Conservation (phyloP, 2,329 filamentous ascomycete genomes). For the Blastomyces percursus region DNA sequence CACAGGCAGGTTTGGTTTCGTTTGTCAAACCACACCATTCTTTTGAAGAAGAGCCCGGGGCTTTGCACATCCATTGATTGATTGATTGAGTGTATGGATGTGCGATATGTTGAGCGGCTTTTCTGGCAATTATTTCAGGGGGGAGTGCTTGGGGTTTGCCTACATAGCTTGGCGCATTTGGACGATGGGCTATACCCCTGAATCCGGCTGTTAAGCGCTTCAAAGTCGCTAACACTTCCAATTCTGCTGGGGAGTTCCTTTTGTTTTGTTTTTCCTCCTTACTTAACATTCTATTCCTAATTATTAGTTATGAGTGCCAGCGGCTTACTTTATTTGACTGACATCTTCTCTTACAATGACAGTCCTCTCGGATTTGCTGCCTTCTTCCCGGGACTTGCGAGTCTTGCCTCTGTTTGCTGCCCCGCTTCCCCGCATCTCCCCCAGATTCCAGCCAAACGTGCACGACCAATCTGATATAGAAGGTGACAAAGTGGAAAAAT, state of each 20-base stretch:
- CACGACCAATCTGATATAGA: not conserved
- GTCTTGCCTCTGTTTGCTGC: slow-evolving; percentile 39
- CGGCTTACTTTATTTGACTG: not conserved
- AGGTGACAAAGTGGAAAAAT: slow-evolving; percentile 16
- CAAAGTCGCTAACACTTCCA: not conserved
- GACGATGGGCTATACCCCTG: not conserved
- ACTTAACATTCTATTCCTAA: not conserved
- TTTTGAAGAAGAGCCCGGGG: not conserved
- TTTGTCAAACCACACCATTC: not conserved
- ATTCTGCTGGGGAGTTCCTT: not conserved
- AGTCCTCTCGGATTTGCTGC: slow-evolving; percentile 9
- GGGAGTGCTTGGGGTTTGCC: too few species aligned
- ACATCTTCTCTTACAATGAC: slow-evolving; percentile 6
- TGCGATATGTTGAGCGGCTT: not conserved
- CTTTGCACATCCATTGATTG: not conserved
- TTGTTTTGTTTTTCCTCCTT: not conserved
- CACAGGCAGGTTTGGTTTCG: not conserved
- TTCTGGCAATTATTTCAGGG: not conserved
- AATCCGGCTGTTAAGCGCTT: not conserved
- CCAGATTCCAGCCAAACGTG: slow-evolving; percentile 12
- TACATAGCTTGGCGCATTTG: not conserved
- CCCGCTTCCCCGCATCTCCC: slow-evolving; percentile 28
- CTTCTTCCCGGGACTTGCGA: slow-evolving; percentile 9
- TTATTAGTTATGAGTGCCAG: not conserved
- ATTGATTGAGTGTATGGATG: not conserved